Evolutionary conservation across 2,329 filamentous ascomycete species (phyloP).

Genomic region (Chlorencoelia australis): DNA sequence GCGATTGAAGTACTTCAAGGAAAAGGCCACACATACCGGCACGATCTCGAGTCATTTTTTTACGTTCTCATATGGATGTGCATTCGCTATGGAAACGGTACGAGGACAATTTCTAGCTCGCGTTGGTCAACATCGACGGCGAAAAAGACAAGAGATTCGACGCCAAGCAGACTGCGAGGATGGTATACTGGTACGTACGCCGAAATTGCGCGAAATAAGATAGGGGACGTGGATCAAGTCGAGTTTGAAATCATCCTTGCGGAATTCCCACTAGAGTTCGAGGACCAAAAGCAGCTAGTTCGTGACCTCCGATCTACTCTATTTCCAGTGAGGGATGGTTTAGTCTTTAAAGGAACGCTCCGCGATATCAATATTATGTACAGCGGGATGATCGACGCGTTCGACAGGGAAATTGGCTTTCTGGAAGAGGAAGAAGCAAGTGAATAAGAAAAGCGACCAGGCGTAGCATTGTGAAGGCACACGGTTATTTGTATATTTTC

Average conservation of each 20-base stretch:
- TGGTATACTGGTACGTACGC: conserved; percentile 24
- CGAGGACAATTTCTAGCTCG: no score
- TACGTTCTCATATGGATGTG: conserved; percentile 9
- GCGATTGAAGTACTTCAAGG: conserved; percentile 28
- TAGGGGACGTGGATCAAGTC: conserved; percentile 12
- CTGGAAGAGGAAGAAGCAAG: no score
- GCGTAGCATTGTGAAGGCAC: no score
- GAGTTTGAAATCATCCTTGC: conserved; percentile 12
- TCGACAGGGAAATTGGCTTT: conserved; percentile 7
- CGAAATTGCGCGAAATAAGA: conserved; percentile 20
- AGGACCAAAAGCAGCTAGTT: conserved; percentile 14
- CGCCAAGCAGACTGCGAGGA: conserved; percentile 10
- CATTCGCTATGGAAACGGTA: conserved; percentile 4
- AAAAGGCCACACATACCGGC: conserved; percentile 26
- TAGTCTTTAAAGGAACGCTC: conserved; percentile 10
- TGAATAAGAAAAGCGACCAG: no score
- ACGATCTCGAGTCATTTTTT: conserved; percentile 29
- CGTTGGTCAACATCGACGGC: no score
- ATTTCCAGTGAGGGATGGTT: conserved; percentile 18
- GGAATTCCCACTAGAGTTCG: no score
- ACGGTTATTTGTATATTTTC: no score
- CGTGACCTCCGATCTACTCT: conserved; percentile 22
- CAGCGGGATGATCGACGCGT: conserved; percentile 9
- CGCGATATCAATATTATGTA: no score
- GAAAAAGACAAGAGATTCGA: no score